Conservation (phyloP, 306 rosid species). For the Corylus heterophylla region DNA sequence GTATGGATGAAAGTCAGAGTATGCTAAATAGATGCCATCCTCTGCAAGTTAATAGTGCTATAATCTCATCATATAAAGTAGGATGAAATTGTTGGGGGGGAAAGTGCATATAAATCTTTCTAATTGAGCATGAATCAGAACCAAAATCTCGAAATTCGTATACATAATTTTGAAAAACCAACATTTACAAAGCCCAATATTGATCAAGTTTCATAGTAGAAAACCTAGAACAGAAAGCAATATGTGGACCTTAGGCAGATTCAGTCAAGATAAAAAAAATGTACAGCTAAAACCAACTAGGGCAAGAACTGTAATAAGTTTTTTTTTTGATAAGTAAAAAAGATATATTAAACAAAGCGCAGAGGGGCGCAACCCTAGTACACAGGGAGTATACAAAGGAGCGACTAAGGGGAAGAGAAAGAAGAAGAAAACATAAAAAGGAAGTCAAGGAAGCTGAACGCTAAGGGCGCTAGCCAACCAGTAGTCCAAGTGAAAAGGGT, state of each 20-base stretch:
- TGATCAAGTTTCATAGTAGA: background rate
- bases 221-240: background rate
- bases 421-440: too few species aligned
- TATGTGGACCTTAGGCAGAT: background rate
- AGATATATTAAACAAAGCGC: too few species aligned
- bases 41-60: constrained; percentile 52
- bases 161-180: background rate
- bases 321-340: too few species aligned
- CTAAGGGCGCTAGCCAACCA: too few species aligned
- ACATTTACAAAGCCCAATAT: background rate
- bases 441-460: too few species aligned
- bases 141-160: background rate
- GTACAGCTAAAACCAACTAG: constrained; percentile 1
- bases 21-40: constrained; percentile 88
- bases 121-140: constrained; percentile 4
- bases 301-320: background rate
- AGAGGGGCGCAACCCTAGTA: too few species aligned
- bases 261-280: background rate
- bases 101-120: background rate
- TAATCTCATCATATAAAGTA: constrained; percentile 28
- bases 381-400: too few species aligned
- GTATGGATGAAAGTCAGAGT: constrained; percentile 80
- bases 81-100: background rate
- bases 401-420: too few species aligned
- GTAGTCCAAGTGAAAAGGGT: too few species aligned